phyloP scores from a whole-genome alignment of 495 filamentous ascomycete species.

The Lasiosphaeriaceae sp. region DNA sequence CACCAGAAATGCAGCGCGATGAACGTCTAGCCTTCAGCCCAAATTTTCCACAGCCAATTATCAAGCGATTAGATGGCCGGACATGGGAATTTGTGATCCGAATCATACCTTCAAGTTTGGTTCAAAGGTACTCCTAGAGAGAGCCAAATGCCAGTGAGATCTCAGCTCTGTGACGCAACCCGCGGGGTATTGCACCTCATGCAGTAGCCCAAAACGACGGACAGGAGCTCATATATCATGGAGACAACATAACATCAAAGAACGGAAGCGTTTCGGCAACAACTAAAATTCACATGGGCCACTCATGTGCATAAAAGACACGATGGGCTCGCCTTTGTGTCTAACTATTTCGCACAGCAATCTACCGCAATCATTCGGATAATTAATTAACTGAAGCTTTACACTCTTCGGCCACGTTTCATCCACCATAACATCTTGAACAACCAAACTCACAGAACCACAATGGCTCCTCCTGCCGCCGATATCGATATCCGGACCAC shows the following conservation, averaged over 20 bases:
- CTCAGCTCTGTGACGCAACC: constrained; percentile 11
- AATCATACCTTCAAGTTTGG: neutral
- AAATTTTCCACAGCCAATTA: neutral
- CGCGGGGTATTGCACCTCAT: constrained; percentile 17
- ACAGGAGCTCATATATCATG: neutral
- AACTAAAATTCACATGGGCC: neutral
- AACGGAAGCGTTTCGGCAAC: constrained; percentile 2
- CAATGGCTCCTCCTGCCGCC: constrained; percentile 32
- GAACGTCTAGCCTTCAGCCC: too few relatives aligned
- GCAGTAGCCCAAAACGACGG: neutral
- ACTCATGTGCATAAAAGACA: constrained; percentile 1
- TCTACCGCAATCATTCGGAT: too few relatives aligned
- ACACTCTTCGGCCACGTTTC: too few relatives aligned
- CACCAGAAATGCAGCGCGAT: too few relatives aligned
- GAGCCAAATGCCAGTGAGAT: constrained; percentile 1
- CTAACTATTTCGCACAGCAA: too few relatives aligned
- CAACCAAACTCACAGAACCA: neutral
- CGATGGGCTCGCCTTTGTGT: too few relatives aligned
- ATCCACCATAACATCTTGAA: too few relatives aligned
- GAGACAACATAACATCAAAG: neutral
- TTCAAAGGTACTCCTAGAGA: neutral
- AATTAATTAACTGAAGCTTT: too few relatives aligned
- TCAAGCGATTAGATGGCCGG: neutral
- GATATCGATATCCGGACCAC: constrained; percentile 28
- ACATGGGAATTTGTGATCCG: neutral